Base-by-base conservation (phyloP, 2,329 filamentous ascomycete genomes). In the Colletotrichum somersetense region DNA sequence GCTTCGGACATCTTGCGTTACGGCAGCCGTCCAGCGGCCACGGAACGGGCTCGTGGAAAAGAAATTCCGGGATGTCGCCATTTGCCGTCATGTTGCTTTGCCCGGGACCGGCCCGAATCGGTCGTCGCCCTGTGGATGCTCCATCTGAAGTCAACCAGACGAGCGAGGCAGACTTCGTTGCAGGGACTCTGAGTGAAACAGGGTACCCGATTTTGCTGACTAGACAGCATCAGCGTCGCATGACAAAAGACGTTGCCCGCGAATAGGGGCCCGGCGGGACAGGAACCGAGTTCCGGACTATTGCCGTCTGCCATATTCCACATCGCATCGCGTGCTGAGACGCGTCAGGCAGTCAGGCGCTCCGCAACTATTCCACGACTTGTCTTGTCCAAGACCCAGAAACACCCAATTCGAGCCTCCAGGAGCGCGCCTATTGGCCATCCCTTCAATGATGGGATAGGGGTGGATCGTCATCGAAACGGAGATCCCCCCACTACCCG, bases 391-490 rank as follows among this genome's bases (percentile, higher is more conserved):
- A 48, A 3, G 46, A 53, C 23, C 46, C 33, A 30, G 46, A 42
- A 20, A n/a, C 23, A 56, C 44, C 63, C 33, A 55, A 55, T 30
- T 61, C 12, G 23, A 52, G 52, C 20, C 16, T 56, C n/a, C 38
- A n/a, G 14, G 12, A 44, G 12, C 16, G 53, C 42, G 40, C 20
- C n/a, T 48, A 66, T 66, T 58, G 63, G 42, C 26, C n/a, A 26
- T 64, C 16, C 7, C 46, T 18, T 12, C 20, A 35, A 11, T 33
- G 66, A 64, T 46, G 44, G 53, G 26, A 61, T 55, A 57, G 68
- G 68, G 64, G 57, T 55, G 64, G 57, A 71, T 71, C 50, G 50
- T 67, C 64, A 53, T 71, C 64, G 68, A 30, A 52, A 67, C 50
- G 68, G 40, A 63, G 50, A 71, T 68, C 68, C 58, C 52, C 42